These are phyloP conservation scores for Salix brachista DNA, from an alignment of 345 rosid genomes.

Conservation along the genomic window DNA sequence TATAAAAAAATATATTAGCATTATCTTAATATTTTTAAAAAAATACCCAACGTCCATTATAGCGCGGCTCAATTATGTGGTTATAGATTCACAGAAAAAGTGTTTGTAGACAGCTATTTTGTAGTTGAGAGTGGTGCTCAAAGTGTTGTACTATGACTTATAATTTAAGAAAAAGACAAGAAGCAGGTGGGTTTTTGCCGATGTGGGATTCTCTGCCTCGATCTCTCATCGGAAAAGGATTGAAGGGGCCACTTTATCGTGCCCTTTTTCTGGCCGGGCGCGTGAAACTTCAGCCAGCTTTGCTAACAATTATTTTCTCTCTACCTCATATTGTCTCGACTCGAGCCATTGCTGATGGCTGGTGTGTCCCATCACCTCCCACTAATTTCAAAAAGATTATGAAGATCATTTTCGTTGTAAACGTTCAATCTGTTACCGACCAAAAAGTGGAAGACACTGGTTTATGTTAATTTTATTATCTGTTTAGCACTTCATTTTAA, in stretches of 20 bases:
- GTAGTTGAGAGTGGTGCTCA: background rate
- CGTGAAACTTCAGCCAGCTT: background rate
- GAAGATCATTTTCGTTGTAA: background rate
- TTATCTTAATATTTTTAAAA: too few species aligned
- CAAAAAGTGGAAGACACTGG: too few species aligned
- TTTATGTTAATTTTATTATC: too few species aligned
- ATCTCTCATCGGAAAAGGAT: background rate
- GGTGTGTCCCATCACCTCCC: background rate
- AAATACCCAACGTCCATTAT: too few species aligned
- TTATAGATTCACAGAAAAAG: background rate
- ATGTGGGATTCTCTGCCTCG: slow-evolving; percentile 22
- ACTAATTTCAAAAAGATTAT: background rate
- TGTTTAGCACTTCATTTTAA: too few species aligned
- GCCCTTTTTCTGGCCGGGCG: background rate
- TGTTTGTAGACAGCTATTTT: background rate
- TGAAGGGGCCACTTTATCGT: background rate
- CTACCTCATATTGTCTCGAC: background rate
- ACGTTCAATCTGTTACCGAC: too few species aligned
- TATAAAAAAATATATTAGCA: too few species aligned
- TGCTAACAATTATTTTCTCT: background rate
- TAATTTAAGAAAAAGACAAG: slow-evolving; percentile 28
- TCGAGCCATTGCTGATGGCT: background rate
- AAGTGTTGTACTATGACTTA: slow-evolving; percentile 14
- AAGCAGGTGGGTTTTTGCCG: slow-evolving; percentile 17
- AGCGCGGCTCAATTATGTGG: too few species aligned